Evolutionary conservation across 2,329 filamentous ascomycete species (phyloP), one percentile per base, ranked within the genome.

Genomic region (Byssothecium circinans): DNA sequence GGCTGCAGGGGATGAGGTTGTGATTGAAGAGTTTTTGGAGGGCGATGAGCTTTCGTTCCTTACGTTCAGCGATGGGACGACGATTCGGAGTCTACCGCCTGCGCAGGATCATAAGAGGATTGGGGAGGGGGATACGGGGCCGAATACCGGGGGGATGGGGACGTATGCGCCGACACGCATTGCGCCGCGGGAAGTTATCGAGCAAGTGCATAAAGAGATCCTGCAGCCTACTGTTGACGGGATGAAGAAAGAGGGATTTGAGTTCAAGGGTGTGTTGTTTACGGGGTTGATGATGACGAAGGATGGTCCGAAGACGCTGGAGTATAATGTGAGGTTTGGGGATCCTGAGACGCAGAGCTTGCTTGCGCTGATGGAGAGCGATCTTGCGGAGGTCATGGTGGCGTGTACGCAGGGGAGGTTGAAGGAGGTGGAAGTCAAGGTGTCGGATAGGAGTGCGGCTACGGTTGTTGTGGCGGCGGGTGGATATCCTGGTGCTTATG

Each of bases 31-130:
- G 73, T 94, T 88, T 59, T 77, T 99, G 27, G 83, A 89, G 51
- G 94, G 94, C 36, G 90, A 97, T 56, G 94, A 99, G 73, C 79
- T 97, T 53, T 94, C 88, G 65, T 88, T 99, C 55, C 78, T 99
- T 40, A 90, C 87, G 25, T 96, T 99, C 74, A 89, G 86, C 64
- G 94, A 99, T 67, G 94, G 94, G 42, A 87, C 88, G 67, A 87
- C 86, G 1, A 88, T 95, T 68, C 82, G 83, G 65, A 90, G 87
- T 8, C 78, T 97, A 8, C 92, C 92, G 4, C 87, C 94, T 1
- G 92, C 92, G 1, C 94, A 99, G 72, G 94, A 97, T 70, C 94
- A 99, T 78, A 97, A 99, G 81, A 84, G 91, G 53, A 91, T 95
- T 56, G 88, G 88, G 43, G 94, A 99, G 64, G 89, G 88, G 45